A percentile compares a stretch with the other conserved stretches of the same genome.
phyloP scores from a whole-genome alignment of 2,329 filamentous ascomycete genomes.

The Fusarium decemcellulare region DNA sequence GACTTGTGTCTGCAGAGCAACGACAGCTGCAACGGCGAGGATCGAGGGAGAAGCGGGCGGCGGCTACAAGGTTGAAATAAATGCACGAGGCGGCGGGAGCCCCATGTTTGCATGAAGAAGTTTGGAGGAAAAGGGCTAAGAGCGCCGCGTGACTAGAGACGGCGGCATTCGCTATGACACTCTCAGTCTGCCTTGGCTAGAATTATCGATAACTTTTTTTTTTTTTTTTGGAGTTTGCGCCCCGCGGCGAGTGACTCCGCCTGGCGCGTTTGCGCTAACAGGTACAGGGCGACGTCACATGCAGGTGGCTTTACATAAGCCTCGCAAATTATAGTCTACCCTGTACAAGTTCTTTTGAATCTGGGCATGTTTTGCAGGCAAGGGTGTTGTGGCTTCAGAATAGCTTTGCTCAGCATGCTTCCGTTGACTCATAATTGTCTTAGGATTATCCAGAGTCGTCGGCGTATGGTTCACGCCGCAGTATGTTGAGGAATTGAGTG shows the following conservation, averaged over 20 bases:
- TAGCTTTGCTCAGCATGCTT: no score
- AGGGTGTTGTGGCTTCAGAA: no score
- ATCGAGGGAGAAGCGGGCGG: neutral
- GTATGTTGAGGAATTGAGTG: no score
- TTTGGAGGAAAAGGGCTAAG: neutral
- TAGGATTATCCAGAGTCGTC: no score
- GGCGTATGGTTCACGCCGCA: no score
- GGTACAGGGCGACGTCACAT: conserved; percentile 32
- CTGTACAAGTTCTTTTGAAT: neutral
- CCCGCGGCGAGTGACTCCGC: conserved; percentile 36
- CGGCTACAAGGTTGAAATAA: conserved; percentile 33
- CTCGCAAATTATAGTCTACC: neutral
- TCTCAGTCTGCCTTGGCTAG: conserved; percentile 1
- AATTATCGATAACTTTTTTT: conserved; percentile 30
- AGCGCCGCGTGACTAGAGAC: conserved; percentile 5
- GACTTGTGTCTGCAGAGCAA: conserved; percentile 16
- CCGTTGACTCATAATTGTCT: no score
- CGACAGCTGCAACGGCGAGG: neutral
- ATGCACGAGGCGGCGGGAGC: conserved; percentile 35
- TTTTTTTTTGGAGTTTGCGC: neutral
- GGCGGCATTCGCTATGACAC: conserved; percentile 17
- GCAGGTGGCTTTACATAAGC: conserved; percentile 10
- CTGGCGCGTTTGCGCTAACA: conserved; percentile 30
- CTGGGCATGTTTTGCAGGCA: no score
- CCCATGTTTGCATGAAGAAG: conserved; percentile 51